phyloP scores from a whole-genome alignment of 371 early-diverging fungal genomes.

The Zychaea mexicana region DNA sequence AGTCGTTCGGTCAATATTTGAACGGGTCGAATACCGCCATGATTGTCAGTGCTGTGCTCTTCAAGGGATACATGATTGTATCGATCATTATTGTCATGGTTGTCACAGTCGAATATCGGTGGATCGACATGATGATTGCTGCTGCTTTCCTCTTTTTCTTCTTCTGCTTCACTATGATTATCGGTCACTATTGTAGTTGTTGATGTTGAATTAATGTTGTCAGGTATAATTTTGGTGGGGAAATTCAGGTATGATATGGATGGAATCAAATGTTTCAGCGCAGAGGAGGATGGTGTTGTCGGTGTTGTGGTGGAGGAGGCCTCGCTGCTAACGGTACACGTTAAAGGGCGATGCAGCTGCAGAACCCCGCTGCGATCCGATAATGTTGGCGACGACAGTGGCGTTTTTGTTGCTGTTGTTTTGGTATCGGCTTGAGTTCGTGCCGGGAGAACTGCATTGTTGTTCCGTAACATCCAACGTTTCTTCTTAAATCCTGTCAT shows the following conservation, averaged over 20 bases:
- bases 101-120: constrained; percentile 34
- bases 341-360: not conserved
- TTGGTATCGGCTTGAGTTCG: constrained; percentile 3
- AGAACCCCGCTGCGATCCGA: not conserved
- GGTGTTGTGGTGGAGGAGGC: not conserved
- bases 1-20: constrained; percentile 32
- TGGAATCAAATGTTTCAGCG: constrained; percentile 36
- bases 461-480: not conserved
- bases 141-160: not conserved
- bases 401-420: not conserved
- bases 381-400: not conserved
- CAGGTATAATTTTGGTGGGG: not conserved
- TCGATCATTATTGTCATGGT: constrained; percentile 6
- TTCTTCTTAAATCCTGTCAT: not conserved
- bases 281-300: constrained; percentile 5
- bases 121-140: constrained; percentile 6
- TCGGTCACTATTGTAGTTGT: not conserved
- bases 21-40: constrained; percentile 34
- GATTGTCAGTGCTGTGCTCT: not conserved
- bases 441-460: constrained; percentile 3
- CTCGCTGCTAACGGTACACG: not conserved
- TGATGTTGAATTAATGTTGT: not conserved
- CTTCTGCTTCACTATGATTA: not conserved
- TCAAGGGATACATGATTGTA: not conserved
- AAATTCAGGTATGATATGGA: constrained; percentile 36